Base-by-base conservation (phyloP, 139 green algal species). In the Dunaliella sp. region DNA sequence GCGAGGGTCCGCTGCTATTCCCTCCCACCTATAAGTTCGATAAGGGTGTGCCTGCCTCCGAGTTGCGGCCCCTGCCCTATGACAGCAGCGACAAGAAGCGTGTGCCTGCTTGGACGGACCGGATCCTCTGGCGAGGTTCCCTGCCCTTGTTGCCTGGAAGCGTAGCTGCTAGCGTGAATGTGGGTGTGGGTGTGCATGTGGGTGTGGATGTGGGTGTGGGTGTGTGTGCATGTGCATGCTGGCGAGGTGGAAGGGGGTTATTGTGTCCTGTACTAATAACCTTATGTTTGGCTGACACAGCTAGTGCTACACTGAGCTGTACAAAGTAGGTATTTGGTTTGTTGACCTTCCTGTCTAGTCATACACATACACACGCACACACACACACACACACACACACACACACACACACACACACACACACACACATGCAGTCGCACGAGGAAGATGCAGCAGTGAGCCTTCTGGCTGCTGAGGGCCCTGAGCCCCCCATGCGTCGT, bases 1-100 rank as follows among this genome's bases (percentile, higher is more conserved):
- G 77, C 38, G 95, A 98, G 89, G 95, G 87, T 1, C 83, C 88
- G 36, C 94, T 98, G 59, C 79, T 77, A n/a, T 98, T 98, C 88
- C 87, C 91, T 36, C 96, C 96, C 80, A 98, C 96, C 22, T 98
- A 98, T 92, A 98, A 98, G 90, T 98, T 98, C 86, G 92, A 98
- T 87, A 96, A 96, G 86, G 80, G 81, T 75, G 80, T 81, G 58
- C 1, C 48, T 1, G 65, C 77, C 77, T 34, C 37, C 24, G 31
- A 36, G 76, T 21, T 76, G 84, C 80, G 1, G 73, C 48, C 48
- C 21, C 72, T 91, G 74, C 88, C 86, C 31, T 91, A 88, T 79
- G 89, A 92, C 86, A 86, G 83, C 33, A 88, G 88, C 34, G 96
- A 98, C 91, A 98, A 98, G 91, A 85, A 89, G 82, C 88, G 96